phyloP scores from a whole-genome alignment of 768 basidiomycete genomes.

The Calocybe cyanea region DNA sequence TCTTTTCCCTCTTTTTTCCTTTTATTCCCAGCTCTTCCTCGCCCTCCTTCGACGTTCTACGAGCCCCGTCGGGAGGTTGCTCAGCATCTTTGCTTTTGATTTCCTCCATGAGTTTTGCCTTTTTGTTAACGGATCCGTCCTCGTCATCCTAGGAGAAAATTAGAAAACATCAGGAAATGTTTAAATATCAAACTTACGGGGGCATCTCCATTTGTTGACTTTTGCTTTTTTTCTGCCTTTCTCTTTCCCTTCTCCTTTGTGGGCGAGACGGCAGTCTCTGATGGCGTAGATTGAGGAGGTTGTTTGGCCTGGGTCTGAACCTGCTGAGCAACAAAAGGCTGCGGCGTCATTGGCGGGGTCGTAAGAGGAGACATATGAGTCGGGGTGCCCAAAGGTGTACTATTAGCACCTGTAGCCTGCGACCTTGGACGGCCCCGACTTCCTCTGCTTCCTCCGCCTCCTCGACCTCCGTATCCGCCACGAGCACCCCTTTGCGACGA shows the following conservation, averaged over 20 bases:
- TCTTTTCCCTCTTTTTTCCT: conserved; percentile 9
- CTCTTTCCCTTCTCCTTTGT: conserved; percentile 28
- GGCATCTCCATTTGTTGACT: conserved; percentile 25
- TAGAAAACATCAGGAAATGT: neutral
- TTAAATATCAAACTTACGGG: conserved; percentile 13
- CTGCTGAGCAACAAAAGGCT: conserved; percentile 10
- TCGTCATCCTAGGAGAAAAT: neutral
- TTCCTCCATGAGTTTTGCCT: conserved; percentile 23
- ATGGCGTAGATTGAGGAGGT: conserved; percentile 4
- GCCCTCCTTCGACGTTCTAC: conserved; percentile 29
- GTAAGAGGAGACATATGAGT: conserved; percentile 32
- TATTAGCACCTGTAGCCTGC: conserved; percentile 61
- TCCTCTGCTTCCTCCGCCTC: conserved; percentile 31
- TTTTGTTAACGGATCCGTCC: conserved; percentile 22
- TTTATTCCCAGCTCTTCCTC: conserved; percentile 17
- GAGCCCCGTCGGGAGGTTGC: conserved; percentile 19
- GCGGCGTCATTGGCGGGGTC: conserved; percentile 13
- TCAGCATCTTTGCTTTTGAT: conserved; percentile 8
- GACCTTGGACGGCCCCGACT: conserved; percentile 26
- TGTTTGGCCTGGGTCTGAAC: conserved; percentile 12
- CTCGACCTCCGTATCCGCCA: conserved; percentile 19
- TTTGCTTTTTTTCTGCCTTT: conserved; percentile 36
- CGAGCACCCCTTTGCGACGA: conserved; percentile 16
- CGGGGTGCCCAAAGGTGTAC: conserved; percentile 66
- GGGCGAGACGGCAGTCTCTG: conserved; percentile 1